phyloP scores from a whole-genome alignment of 768 basidiomycete species.

The Leccinum broughii region DNA sequence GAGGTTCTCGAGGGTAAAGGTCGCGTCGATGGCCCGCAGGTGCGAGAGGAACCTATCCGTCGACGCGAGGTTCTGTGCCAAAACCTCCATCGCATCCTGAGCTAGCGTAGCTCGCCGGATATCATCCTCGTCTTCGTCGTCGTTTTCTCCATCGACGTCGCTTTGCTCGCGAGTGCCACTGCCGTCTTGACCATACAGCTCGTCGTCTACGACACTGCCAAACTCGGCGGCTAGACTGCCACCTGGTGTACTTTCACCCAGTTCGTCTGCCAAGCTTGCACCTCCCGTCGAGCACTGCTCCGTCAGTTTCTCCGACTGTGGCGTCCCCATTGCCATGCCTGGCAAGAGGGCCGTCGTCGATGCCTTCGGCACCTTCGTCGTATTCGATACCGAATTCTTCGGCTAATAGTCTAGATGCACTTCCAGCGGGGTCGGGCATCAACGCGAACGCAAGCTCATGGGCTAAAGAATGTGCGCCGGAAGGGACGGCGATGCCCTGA shows the following conservation, averaged over 20 bases:
- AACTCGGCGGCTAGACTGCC: slow-evolving; percentile 28
- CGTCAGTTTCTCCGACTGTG: slow-evolving; percentile 33
- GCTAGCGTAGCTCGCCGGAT: slow-evolving; percentile 23
- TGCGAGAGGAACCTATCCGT: slow-evolving; percentile 77
- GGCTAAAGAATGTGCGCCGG: slow-evolving; percentile 63
- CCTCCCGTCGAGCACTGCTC: slow-evolving; percentile 25
- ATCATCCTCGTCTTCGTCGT: slow-evolving; percentile 33
- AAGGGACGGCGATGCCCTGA: slow-evolving; percentile 31
- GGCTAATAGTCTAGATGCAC: slow-evolving; percentile 69
- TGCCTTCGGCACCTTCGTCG: slow-evolving; percentile 79
- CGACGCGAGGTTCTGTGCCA: slow-evolving; percentile 71
- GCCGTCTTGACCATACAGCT: slow-evolving; percentile 13
- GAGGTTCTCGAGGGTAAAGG: slow-evolving; percentile 57
- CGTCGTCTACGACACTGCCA: slow-evolving; percentile 22
- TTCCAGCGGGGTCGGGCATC: slow-evolving; percentile 81
- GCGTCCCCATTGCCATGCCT: slow-evolving; percentile 28
- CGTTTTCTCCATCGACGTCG: slow-evolving; percentile 14
- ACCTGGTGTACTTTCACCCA: slow-evolving; percentile 26
- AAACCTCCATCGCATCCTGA: slow-evolving; percentile 68
- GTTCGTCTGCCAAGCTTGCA: slow-evolving; percentile 47
- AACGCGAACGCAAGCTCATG: slow-evolving; percentile 86
- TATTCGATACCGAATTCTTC: slow-evolving; percentile 92
- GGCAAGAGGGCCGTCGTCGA: slow-evolving; percentile 43
- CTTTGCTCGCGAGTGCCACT: slow-evolving; percentile 14
- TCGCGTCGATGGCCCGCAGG: slow-evolving; percentile 65